Evolutionary conservation across 106 monocot genomes (phyloP), one percentile per base, ranked within the genome.

Genomic region (Dioscorea alata): DNA sequence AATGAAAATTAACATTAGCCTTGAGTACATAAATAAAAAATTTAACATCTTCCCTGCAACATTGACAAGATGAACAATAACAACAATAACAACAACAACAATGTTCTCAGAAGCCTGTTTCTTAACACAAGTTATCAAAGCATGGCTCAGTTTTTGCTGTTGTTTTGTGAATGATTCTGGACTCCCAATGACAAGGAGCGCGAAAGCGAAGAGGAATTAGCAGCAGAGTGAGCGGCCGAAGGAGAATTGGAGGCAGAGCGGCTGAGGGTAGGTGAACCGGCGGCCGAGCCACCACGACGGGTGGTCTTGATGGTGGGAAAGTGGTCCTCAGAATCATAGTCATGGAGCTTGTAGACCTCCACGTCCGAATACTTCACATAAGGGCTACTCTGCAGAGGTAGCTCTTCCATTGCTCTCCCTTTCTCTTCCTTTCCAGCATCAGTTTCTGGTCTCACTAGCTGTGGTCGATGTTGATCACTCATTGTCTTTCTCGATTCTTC

Each of bases 311-410:
- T 48, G 49, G 57, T 50, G 5, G 64, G 65, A 20, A 65, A 59
- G 65, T 80, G 80, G 14, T 74, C 80, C 8, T 70, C 74, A 13
- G 69, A 65, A 31, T 74, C 80, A 24, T 74, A 80, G n/a, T 64
- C 74, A 24, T 74, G 57, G 33, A 63, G 49, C 69, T 80, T 80
- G 69, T 80, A 80, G 8, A 70, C 74, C 21, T 80, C 74, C 28
- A 80, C 23, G 49, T 80, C 74, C 0, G 68, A 28, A 35, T 74
- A 74, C 33, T 69, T 80, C n/a, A 80, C 80, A 64, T 80, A 80
- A 10, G 80, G 74, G 64, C 80, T 80, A 74, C 80, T 80, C 51
- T 80, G 49, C 57, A 74, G 32, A 0, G 80, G 80, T 33, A 80
- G 74, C 70, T 80, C 80, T 31, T 65, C 24, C 50, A 49, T 49